phyloP scores from a whole-genome alignment of 352 stramenopile species.

The Pilasporangium apinafurcum region DNA sequence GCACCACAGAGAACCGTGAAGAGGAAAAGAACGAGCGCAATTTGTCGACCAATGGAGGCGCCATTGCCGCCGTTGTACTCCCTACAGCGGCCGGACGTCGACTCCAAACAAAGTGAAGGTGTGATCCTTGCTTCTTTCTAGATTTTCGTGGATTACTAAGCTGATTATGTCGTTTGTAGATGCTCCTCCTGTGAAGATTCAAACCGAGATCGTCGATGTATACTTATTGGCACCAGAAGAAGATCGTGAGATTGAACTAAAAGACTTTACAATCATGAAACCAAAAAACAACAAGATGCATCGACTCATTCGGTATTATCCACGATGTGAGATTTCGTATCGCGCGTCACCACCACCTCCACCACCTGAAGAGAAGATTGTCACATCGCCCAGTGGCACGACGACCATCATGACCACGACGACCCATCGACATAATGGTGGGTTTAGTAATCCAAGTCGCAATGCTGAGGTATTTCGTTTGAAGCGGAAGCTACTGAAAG shows the following conservation, averaged over 20 bases:
- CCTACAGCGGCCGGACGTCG: too few relatives aligned
- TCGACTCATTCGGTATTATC: slow-evolving; percentile 57
- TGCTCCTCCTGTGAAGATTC: too few relatives aligned
- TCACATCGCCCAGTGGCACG: slow-evolving; percentile 45
- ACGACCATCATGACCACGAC: slow-evolving; percentile 31
- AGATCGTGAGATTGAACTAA: slow-evolving; percentile 51
- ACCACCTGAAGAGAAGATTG: slow-evolving; percentile 42
- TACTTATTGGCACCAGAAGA: slow-evolving; percentile 68
- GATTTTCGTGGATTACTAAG: too few relatives aligned
- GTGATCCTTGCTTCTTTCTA: too few relatives aligned
- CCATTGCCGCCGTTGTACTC: too few relatives aligned
- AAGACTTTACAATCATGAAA: slow-evolving; percentile 82
- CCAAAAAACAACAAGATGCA: slow-evolving; percentile 78
- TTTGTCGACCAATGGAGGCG: too few relatives aligned
- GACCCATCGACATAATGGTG: slow-evolving; percentile 53
- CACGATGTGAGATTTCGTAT: slow-evolving; percentile 68
- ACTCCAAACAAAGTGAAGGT: too few relatives aligned
- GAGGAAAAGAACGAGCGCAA: too few relatives aligned
- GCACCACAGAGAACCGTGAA: too few relatives aligned
- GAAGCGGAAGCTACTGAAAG: slow-evolving; percentile 52
- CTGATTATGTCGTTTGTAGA: too few relatives aligned
- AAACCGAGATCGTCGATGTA: slow-evolving; percentile 63
- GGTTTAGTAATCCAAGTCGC: slow-evolving; percentile 68
- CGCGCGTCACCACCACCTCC: slow-evolving; percentile 39
- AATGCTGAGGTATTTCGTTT: slow-evolving; percentile 64